These are phyloP conservation scores for Colletotrichum destructivum DNA, from an alignment of 2,329 filamentous ascomycete genomes.

Conservation along the genomic window DNA sequence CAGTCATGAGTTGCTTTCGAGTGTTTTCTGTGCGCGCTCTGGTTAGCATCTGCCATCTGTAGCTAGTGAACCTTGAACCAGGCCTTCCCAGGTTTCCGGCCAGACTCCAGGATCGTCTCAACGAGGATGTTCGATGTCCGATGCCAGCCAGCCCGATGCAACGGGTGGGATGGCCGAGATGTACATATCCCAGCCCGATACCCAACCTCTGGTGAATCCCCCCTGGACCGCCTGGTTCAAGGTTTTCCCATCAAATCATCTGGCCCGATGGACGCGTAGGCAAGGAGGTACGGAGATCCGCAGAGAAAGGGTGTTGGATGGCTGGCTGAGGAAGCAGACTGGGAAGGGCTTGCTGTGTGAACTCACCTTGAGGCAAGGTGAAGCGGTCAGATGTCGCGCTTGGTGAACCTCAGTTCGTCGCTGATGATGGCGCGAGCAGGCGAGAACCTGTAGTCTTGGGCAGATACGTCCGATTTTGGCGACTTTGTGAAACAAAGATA, in stretches of 20 bases:
- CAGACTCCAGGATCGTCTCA: conserved; percentile 28
- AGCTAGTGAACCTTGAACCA: conserved; percentile 42
- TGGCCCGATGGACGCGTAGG: conserved; percentile 14
- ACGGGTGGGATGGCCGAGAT: conserved; percentile 25
- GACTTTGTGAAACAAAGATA: conserved; percentile 41
- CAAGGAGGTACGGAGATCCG: conserved; percentile 4
- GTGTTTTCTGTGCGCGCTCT: conserved; percentile 37
- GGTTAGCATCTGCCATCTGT: conserved; percentile 44
- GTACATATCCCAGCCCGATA: conserved; percentile 17
- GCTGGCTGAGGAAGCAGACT: not conserved
- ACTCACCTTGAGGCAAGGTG: conserved; percentile 20
- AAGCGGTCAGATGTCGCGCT: conserved; percentile 14
- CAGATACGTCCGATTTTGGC: conserved; percentile 37
- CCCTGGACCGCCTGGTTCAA: conserved; percentile 35
- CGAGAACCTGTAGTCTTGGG: conserved; percentile 34
- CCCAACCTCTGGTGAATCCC: conserved; percentile 28
- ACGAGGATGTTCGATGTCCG: conserved; percentile 41
- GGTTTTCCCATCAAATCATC: conserved; percentile 28
- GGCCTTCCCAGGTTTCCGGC: conserved; percentile 14
- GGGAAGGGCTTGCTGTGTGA: conserved; percentile 13
- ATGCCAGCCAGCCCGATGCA: conserved; percentile 17
- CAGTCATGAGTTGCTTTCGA: conserved; percentile 43
- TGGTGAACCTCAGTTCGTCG: conserved; percentile 18
- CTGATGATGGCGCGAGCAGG: conserved; percentile 15
- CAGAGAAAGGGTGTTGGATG: not conserved